Evolutionary conservation across 2,329 filamentous ascomycete species (phyloP).

Genomic region (Tolypocladium sp.): DNA sequence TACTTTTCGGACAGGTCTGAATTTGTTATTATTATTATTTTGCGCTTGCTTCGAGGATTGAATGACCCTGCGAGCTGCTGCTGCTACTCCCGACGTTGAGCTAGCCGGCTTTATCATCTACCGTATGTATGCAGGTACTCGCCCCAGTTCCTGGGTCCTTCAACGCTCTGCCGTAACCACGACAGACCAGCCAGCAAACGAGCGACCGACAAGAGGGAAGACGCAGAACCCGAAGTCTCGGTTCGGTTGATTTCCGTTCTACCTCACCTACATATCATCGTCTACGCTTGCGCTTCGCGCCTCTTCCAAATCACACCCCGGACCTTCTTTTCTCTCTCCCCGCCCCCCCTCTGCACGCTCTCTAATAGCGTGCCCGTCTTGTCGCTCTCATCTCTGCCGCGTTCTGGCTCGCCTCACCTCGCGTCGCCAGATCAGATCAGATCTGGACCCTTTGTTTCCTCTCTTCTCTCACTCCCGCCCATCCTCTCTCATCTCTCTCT

Average conservation of each 20-base stretch:
- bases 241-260: neutral
- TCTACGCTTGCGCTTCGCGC: neutral
- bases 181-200: neutral
- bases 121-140: neutral
- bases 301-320: neutral
- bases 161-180: neutral
- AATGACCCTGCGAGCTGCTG: neutral
- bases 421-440: neutral
- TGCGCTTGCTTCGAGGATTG: neutral
- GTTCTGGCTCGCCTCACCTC: neutral
- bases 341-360: neutral
- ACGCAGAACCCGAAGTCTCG: neutral
- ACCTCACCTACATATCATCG: neutral
- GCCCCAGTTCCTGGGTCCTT: neutral
- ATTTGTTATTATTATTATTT: neutral
- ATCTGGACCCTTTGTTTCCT: slow-evolving; percentile 2
- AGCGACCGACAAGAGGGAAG: neutral
- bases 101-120: neutral
- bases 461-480: slow-evolving; percentile 7
- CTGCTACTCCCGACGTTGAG: neutral
- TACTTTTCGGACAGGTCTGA: neutral
- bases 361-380: neutral
- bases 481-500: slow-evolving; percentile 3
- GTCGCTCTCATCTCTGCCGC: neutral
- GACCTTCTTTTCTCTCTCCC: slow-evolving; percentile 3